Percentiles rank a stretch among this genome's conserved stretches.
Evolutionary conservation across 306 rosid genomes (phyloP).

Genomic region (Benincasa hispida): DNA sequence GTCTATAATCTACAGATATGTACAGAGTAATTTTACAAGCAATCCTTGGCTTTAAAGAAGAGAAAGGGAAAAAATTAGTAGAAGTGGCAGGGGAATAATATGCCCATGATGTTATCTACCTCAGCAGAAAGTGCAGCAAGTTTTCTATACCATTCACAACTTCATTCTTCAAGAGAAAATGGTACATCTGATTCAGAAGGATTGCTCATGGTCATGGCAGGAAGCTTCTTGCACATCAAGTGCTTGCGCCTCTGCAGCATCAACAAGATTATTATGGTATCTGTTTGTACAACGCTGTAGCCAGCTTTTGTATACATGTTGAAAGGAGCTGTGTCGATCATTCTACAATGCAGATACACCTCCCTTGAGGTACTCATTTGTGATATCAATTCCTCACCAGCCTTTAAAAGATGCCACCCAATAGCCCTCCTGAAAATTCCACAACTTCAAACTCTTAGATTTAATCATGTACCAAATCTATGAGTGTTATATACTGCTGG

Average conservation of each 20-base stretch:
- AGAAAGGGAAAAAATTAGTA: background rate
- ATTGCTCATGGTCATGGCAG: conserved; percentile 21
- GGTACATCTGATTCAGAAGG: conserved; percentile 30
- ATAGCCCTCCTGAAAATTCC: conserved; percentile 71
- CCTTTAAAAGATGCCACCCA: conserved; percentile 95
- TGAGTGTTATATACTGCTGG: background rate
- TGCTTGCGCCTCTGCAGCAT: conserved; percentile 86
- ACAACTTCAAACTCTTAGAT: background rate
- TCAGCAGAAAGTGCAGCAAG: conserved; percentile 12
- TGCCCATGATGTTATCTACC: conserved; percentile 13
- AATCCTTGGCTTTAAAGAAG: background rate
- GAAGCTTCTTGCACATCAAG: conserved; percentile 75
- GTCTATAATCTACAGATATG: background rate
- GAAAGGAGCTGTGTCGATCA: conserved; percentile 72
- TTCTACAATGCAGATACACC: conserved; percentile 81
- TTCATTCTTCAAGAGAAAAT: conserved; percentile 24
- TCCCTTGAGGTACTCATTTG: conserved; percentile 58
- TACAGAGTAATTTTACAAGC: background rate
- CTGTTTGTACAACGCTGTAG: conserved; percentile 55
- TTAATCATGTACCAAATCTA: background rate
- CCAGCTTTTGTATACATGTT: conserved; percentile 79
- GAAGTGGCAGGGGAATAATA: background rate
- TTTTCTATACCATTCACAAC: conserved; percentile 1
- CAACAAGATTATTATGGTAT: conserved; percentile 52
- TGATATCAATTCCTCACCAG: conserved; percentile 73